Evolutionary conservation across 2,329 filamentous ascomycete genomes (phyloP).

Genomic region (Alternaria ventricosa): DNA sequence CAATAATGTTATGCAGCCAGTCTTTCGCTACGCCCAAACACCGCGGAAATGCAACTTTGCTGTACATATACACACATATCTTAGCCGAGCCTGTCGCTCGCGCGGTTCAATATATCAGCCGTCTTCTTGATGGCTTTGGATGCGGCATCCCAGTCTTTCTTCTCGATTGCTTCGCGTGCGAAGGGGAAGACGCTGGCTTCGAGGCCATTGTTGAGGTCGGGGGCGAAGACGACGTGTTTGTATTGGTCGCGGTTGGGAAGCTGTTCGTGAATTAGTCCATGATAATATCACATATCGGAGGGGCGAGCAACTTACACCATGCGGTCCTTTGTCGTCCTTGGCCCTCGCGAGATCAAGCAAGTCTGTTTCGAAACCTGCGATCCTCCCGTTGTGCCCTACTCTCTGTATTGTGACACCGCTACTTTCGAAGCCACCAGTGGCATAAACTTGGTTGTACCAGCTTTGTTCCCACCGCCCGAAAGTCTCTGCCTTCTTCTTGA

Average conservation of each 20-base stretch:
- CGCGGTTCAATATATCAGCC: slow-evolving; percentile 69
- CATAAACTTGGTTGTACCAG: slow-evolving; percentile 77
- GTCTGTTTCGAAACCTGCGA: slow-evolving; percentile 82
- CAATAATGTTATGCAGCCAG: not conserved
- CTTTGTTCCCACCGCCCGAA: slow-evolving; percentile 79
- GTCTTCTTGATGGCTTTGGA: slow-evolving; percentile 74
- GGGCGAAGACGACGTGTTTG: slow-evolving; percentile 90
- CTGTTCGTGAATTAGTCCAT: slow-evolving; percentile 16
- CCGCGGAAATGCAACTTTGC: not conserved
- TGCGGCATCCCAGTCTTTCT: slow-evolving; percentile 72
- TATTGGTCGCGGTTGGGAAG: slow-evolving; percentile 88
- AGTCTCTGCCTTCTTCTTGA: slow-evolving; percentile 65
- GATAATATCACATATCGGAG: not conserved
- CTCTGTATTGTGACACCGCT: slow-evolving; percentile 70
- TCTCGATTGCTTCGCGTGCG: slow-evolving; percentile 80
- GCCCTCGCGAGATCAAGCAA: slow-evolving; percentile 77
- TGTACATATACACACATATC: not conserved
- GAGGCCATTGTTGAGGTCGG: slow-evolving; percentile 75
- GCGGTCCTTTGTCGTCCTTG: slow-evolving; percentile 35
- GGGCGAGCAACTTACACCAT: slow-evolving; percentile 67
- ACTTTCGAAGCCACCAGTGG: slow-evolving; percentile 77
- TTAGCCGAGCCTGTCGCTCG: slow-evolving; percentile 57
- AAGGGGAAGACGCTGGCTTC: slow-evolving; percentile 75
- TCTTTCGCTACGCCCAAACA: not conserved
- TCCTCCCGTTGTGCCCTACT: slow-evolving; percentile 77